These are phyloP conservation scores for Rauvolfia tetraphylla DNA, from an alignment of 257 asterid species.

Conservation along the genomic window DNA sequence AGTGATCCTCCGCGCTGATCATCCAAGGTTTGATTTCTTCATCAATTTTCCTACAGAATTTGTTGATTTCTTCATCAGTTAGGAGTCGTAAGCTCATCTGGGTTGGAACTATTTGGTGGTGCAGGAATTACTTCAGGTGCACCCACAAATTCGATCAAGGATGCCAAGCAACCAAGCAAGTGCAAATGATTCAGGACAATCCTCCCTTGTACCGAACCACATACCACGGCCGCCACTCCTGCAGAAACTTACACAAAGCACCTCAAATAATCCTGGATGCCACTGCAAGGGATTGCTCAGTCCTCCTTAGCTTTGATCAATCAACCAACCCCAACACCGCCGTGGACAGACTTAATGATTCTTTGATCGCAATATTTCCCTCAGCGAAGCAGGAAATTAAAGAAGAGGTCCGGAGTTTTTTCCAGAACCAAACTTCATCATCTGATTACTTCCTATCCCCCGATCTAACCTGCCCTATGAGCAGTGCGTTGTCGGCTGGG, in stretches of 20 bases:
- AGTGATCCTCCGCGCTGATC: constrained; percentile 36
- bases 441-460: constrained; percentile 7
- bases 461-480: constrained; percentile 2
- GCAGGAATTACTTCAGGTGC: constrained; percentile 74
- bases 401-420: constrained; percentile 6
- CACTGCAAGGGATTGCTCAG: constrained; percentile 28
- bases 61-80: not conserved
- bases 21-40: constrained; percentile 48
- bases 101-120: not conserved
- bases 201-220: constrained; percentile 51
- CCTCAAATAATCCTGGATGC: constrained; percentile 25
- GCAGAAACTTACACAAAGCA: constrained; percentile 25
- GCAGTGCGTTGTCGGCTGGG: constrained; percentile 10
- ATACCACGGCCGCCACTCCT: constrained; percentile 54
- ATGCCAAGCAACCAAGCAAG: constrained; percentile 66
- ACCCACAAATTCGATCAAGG: constrained; percentile 61
- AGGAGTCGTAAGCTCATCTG: not conserved
- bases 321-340: constrained; percentile 9
- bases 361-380: not conserved
- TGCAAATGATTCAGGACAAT: constrained; percentile 45
- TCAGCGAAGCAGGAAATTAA: constrained; percentile 21
- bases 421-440: constrained; percentile 6
- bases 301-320: constrained; percentile 39
- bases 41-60: not conserved
- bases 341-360: not conserved